These are phyloP conservation scores for Atkinsonella hypoxylon DNA, from an alignment of 2,329 filamentous ascomycete species.

Conservation along the genomic window DNA sequence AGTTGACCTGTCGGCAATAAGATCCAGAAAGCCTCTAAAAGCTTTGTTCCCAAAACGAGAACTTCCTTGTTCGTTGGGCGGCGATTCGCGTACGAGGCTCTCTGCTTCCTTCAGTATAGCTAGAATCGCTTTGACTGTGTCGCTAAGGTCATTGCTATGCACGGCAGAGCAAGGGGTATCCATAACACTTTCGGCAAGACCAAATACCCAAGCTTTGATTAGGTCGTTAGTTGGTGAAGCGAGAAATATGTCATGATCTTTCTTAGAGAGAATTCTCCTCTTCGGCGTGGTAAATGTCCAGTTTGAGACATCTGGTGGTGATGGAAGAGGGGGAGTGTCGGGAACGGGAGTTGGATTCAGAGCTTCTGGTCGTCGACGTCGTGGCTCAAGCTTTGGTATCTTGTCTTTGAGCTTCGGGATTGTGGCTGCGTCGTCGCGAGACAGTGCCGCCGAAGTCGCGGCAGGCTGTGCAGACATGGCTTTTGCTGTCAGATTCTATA, in stretches of 20 bases:
- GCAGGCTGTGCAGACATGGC: constrained; percentile 15
- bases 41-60: constrained; percentile 91
- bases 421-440: constrained; percentile 9
- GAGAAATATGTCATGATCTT: constrained; percentile 74
- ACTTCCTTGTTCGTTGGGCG: constrained; percentile 74
- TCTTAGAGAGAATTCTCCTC: constrained; percentile 67
- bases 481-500: not conserved
- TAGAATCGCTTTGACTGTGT: constrained; percentile 51
- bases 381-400: constrained; percentile 57
- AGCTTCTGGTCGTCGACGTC: constrained; percentile 39
- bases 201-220: constrained; percentile 75
- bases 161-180: constrained; percentile 55
- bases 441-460: constrained; percentile 1
- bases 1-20: constrained; percentile 41
- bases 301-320: constrained; percentile 48
- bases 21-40: constrained; percentile 72
- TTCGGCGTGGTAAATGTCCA: constrained; percentile 55
- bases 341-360: constrained; percentile 54
- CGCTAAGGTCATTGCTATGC: constrained; percentile 42
- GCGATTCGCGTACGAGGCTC: constrained; percentile 52
- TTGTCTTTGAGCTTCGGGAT: constrained; percentile 33
- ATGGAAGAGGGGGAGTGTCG: constrained; percentile 60
- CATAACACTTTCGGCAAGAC: constrained; percentile 68
- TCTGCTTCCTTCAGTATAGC: constrained; percentile 59
- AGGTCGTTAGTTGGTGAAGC: constrained; percentile 64